A percentile compares a stretch with the other conserved stretches of the same genome.
Evolutionary conservation across 129 eudicot genomes (phyloP).

Genomic region (Saposhnikovia divaricata): DNA sequence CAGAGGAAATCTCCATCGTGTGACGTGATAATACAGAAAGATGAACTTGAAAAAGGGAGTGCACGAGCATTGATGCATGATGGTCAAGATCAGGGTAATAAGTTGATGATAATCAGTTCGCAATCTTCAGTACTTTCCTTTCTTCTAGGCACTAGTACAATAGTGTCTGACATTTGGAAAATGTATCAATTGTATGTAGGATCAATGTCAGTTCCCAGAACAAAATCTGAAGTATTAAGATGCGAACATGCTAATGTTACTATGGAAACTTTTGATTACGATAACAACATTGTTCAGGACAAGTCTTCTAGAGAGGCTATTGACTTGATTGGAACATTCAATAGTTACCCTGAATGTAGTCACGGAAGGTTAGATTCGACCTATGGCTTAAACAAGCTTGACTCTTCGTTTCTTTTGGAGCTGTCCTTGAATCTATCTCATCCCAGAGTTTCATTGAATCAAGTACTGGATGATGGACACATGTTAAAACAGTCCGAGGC

Average conservation of each 20-base stretch:
- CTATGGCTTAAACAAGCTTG: constrained; percentile 30
- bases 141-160: background rate
- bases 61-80: background rate
- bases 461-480: constrained; percentile 36
- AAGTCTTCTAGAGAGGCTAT: constrained; percentile 61
- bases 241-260: constrained; percentile 18
- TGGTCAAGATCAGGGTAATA: constrained; percentile 26
- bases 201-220: background rate
- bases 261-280: constrained; percentile 3
- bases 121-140: background rate
- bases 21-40: constrained; percentile 9
- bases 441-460: constrained; percentile 58
- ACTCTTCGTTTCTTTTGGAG: constrained; percentile 54
- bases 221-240: constrained; percentile 17
- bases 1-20: constrained; percentile 18
- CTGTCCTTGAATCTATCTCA: constrained; percentile 56
- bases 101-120: background rate
- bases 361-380: constrained; percentile 27
- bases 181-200: background rate
- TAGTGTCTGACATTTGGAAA: background rate
- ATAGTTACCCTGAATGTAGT: constrained; percentile 38
- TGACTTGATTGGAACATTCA: constrained; percentile 76
- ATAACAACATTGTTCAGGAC: constrained; percentile 7
- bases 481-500: constrained; percentile 67
- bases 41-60: background rate